phyloP scores from a whole-genome alignment of 441 rosid genomes.

The Adansonia grandidieri region DNA sequence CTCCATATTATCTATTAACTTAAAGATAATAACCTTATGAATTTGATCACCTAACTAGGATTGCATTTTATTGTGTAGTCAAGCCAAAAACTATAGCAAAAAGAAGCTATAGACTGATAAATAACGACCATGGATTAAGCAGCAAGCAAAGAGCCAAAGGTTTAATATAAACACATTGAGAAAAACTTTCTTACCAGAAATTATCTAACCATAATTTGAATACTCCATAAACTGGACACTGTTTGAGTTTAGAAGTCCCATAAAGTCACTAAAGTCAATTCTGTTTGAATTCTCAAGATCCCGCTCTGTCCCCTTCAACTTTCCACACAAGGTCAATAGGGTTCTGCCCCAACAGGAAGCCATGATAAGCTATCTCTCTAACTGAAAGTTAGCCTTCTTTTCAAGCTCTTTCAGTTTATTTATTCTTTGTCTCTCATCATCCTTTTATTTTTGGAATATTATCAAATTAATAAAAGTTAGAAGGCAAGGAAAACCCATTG shows the following conservation, averaged over 20 bases:
- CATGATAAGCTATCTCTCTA: constrained; percentile 93
- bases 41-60: neutral
- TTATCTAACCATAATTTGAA: constrained; percentile 81
- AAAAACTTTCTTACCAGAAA: constrained; percentile 59
- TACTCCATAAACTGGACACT: constrained; percentile 91
- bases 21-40: neutral
- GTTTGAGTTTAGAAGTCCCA: constrained; percentile 75
- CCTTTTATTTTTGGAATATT: constrained; percentile 59
- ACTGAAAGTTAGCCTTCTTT: constrained; percentile 73
- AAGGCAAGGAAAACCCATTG: neutral
- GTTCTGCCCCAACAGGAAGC: constrained; percentile 89
- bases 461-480: constrained; percentile 8
- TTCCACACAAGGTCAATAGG: constrained; percentile 72
- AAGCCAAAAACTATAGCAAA: neutral
- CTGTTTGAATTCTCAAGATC: constrained; percentile 79
- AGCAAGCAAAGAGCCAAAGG: constrained; percentile 17
- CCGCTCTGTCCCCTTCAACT: constrained; percentile 88
- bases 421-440: constrained; percentile 70
- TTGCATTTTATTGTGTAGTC: neutral
- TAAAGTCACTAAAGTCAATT: constrained; percentile 80
- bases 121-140: neutral
- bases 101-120: neutral
- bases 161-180: constrained; percentile 1
- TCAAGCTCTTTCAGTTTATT: constrained; percentile 72
- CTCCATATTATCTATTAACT: neutral